Percentiles rank a stretch among this genome's conserved stretches.
Evolutionary conservation across 805 yeast genomes (phyloP).

Genomic region (Ogataea chonburiensis): DNA sequence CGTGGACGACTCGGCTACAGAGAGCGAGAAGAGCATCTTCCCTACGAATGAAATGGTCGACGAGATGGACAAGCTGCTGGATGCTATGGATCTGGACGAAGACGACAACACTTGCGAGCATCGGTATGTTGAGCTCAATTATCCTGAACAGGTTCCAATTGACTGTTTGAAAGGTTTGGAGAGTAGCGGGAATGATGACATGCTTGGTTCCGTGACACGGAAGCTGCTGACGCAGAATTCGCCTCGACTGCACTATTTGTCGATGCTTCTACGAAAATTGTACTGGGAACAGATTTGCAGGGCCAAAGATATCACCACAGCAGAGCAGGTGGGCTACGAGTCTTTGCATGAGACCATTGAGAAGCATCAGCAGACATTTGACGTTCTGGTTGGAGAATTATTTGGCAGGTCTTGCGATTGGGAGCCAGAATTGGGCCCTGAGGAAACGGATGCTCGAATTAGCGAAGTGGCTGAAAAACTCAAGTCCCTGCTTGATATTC

Average conservation of each 20-base stretch:
- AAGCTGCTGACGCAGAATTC: conserved; percentile 22
- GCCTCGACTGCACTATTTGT: conserved; percentile 21
- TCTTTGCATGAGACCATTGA: conserved; percentile 3
- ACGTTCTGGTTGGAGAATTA: background rate
- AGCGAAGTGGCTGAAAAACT: conserved; percentile 4
- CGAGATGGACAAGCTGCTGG: conserved; percentile 45
- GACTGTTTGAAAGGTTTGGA: conserved; percentile 18
- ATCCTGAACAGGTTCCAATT: conserved; percentile 20
- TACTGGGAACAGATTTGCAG: conserved; percentile 2
- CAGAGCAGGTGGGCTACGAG: conserved; percentile 1
- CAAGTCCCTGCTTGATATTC: conserved; percentile 9
- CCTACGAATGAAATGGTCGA: conserved; percentile 41
- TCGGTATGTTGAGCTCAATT: conserved; percentile 23
- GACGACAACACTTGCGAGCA: conserved; percentile 15
- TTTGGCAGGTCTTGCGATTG: background rate
- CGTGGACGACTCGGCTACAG: conserved; percentile 21
- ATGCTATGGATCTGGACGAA: conserved; percentile 44
- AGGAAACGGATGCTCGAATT: background rate
- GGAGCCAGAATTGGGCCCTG: conserved; percentile 1
- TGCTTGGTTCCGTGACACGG: conserved; percentile 18
- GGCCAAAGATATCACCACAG: conserved; percentile 2
- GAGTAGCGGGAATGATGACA: conserved; percentile 1
- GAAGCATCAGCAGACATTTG: background rate
- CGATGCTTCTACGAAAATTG: conserved; percentile 5
- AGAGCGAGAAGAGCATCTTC: conserved; percentile 21